Base-by-base conservation (phyloP, 352 stramenopile genomes). In the Phytophthora rubi region DNA sequence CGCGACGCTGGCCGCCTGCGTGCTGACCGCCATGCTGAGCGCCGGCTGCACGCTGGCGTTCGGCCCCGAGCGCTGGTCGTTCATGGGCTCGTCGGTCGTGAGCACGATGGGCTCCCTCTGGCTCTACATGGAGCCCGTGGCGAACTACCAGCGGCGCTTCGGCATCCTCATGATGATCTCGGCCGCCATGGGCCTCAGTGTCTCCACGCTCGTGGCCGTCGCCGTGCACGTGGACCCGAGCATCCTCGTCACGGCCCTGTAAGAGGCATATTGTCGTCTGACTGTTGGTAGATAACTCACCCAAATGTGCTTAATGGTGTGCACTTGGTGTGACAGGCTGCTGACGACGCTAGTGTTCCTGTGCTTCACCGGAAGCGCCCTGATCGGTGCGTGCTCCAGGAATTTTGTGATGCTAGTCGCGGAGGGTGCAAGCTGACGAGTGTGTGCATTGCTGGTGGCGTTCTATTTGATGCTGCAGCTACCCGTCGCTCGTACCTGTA, bases 401-500 rank as follows among this genome's bases (percentile, higher is more conserved):
- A 32, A 28, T 35, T 23, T 18, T 12, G 15, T 21, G 16, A 1
- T 49, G 15, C 42, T 49, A 9, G 8, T 21, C 8, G 6, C 3
- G 8, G 42, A 15, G 42, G n/a, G 6, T 21, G 42, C 37, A 21
- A 49, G 15, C 42, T 49, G 16, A 49, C 42, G 42, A 49, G 42
- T 49, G 6, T 21, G 4, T 39, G 33, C 16, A 49, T 49, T 49
- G 5, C 2, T 49, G 7, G 23, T 44, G 37, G 37, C 6, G 12
- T 2, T 44, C n/a, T 49, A 9, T 23, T 68, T 58, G 23, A 2
- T 65, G 57, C n/a, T 68, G 18, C 52, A 85, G 86, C 85, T 47
- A 89, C 91, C 42, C 80, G 89, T 18, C 85, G 91, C 69, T 85
- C 78, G 55, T 94, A 93, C 70, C 60, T 97, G 65, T 97, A 96